Evolutionary conservation across 768 basidiomycete genomes (phyloP).

Genomic region (Tricholoma matsutake): DNA sequence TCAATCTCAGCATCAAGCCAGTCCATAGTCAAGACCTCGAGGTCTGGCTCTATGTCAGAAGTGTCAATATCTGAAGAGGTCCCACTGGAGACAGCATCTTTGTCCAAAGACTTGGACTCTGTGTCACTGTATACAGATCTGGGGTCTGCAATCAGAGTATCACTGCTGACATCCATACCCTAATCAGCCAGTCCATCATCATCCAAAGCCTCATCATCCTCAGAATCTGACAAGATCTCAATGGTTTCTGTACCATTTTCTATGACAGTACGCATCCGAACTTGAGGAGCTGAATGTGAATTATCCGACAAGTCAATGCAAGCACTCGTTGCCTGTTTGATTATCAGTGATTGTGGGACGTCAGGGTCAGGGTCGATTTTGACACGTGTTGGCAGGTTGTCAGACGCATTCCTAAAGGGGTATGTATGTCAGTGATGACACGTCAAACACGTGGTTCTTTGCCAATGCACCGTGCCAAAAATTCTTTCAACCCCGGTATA

Average conservation of each 20-base stretch:
- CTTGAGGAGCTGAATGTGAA: not conserved
- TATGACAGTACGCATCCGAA: not conserved
- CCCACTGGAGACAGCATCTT: not conserved
- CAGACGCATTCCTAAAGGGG: not conserved
- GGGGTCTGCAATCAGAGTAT: not conserved
- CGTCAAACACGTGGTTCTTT: not conserved
- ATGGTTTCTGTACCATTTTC: not conserved
- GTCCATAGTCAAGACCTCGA: not conserved
- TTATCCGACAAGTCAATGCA: not conserved
- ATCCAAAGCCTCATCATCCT: not conserved
- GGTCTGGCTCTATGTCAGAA: not conserved
- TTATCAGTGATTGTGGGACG: not conserved
- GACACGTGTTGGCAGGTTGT: not conserved
- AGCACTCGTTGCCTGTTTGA: not conserved
- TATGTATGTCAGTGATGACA: not conserved
- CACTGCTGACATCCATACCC: not conserved
- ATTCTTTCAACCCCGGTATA: not conserved
- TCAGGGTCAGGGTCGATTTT: not conserved
- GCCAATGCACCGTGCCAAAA: not conserved
- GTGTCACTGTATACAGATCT: not conserved
- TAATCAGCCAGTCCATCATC: not conserved
- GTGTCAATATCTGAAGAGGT: not conserved
- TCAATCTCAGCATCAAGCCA: constrained; percentile 3
- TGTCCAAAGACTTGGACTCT: not conserved
- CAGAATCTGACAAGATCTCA: not conserved